Evolutionary conservation across 2,329 filamentous ascomycete species (phyloP), one percentile per base, ranked within the genome.

Genomic region (Xenosphaeropsis pyriputrescens): DNA sequence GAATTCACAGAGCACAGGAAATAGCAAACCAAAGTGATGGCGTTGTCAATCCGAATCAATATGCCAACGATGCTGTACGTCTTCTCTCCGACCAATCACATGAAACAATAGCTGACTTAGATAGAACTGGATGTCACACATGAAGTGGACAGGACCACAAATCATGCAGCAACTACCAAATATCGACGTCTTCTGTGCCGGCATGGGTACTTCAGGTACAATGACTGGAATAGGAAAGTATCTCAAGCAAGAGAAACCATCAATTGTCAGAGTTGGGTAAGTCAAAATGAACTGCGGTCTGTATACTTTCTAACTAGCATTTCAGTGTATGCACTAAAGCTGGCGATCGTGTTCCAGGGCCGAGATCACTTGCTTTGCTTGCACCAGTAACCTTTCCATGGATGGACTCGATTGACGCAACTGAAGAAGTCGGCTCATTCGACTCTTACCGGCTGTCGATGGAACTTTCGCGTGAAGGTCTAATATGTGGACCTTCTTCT

Each of bases 181-280:
- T 0, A 53, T 96, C 2, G 83, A 93, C 55, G 89, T 85, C 3
- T 96, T 96, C 52, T 81, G 96, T 1, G 82, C 88, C 0, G 91
- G 91, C 19, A 91, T 91, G 1, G 91, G 91, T 2, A 98, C 91
- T 0, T 91, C 91, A 17, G 91, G 91, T 5, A 98, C 91, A 3
- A 78, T 98, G 17, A 81, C 85, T 8, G 91, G 91, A 12, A 82
- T 94, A 16, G 79, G 88, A 7, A 67, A 79, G 39, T 91, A 78
- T 54, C 63, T 98, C 19, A 96, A 95, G 58, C 75, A 83, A 32
- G 61, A 56, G 37, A 53, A 52, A 47, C 55, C 5, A 55, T 62
- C 22, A 11, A 26, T 26, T 26, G 8, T 26, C 8, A 47, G 45
- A 8, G 37, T 53, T 13, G 50, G 47, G 42, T 40, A 18, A 36